phyloP scores from a whole-genome alignment of 2,329 filamentous ascomycete genomes.

The Nectriaceae sp. region DNA sequence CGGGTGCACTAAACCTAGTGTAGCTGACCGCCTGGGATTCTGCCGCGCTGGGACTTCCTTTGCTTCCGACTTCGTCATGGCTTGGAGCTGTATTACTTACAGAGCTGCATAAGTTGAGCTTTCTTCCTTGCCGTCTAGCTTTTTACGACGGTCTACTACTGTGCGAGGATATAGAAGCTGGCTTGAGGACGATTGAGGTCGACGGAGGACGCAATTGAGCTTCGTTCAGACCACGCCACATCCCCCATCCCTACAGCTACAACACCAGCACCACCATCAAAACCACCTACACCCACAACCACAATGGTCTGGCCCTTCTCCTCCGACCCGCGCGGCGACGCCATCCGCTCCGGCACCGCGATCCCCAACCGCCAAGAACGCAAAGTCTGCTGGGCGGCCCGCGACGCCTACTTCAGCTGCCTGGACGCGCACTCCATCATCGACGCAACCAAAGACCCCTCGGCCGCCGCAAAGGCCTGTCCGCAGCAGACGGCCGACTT shows the following conservation, averaged over 20 bases:
- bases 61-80: neutral
- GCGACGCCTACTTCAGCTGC: conserved; percentile 86
- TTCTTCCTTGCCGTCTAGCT: neutral
- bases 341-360: conserved; percentile 59
- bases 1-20: neutral
- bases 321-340: conserved; percentile 49
- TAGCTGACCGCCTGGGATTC: conserved; percentile 5
- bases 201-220: neutral
- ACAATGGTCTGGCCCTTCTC: conserved; percentile 54
- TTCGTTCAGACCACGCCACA: neutral
- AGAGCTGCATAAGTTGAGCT: neutral
- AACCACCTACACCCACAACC: conserved; percentile 3
- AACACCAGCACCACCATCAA: conserved; percentile 4
- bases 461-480: conserved; percentile 42
- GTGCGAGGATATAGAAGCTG: neutral
- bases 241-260: neutral
- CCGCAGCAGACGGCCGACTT: conserved; percentile 56
- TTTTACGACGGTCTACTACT: neutral
- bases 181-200: neutral
- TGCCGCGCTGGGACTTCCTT: conserved; percentile 1
- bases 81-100: neutral
- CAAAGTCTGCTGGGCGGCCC: conserved; percentile 82
- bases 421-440: conserved; percentile 81
- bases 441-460: conserved; percentile 58
- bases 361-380: conserved; percentile 86